Evolutionary conservation across 2,329 filamentous ascomycete genomes (phyloP).

Genomic region (Phaeosphaeria sp.): DNA sequence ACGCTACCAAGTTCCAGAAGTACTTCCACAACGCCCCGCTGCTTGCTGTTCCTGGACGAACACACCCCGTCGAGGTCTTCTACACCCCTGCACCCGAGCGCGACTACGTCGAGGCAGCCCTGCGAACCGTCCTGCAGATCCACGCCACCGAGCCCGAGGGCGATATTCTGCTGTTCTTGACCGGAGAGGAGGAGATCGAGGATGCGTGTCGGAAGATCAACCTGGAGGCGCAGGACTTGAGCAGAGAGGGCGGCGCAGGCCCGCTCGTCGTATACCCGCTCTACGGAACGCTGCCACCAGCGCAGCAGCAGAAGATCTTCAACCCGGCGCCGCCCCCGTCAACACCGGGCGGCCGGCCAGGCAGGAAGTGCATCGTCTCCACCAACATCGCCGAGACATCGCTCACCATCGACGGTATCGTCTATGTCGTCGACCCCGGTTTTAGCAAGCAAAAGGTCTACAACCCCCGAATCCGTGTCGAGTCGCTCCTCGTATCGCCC

Average conservation of each 20-base stretch:
- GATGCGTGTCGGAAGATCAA: slow-evolving; percentile 92
- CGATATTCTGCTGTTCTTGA: slow-evolving; percentile 92
- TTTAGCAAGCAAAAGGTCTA: slow-evolving; percentile 99
- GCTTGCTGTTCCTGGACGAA: slow-evolving; percentile 91
- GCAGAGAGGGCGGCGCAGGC: slow-evolving; percentile 87
- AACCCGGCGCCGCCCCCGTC: slow-evolving; percentile 80
- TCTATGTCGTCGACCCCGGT: slow-evolving; percentile 98
- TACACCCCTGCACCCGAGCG: slow-evolving; percentile 96
- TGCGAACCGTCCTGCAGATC: slow-evolving; percentile 95
- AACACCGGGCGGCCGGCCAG: slow-evolving; percentile 78
- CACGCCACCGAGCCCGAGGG: slow-evolving; percentile 92
- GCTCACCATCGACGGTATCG: slow-evolving; percentile 97
- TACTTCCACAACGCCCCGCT: slow-evolving; percentile 97
- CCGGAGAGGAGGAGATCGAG: slow-evolving; percentile 98
- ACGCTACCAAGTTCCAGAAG: slow-evolving; percentile 96
- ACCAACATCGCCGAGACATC: slow-evolving; percentile 99
- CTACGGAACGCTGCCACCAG: slow-evolving; percentile 90
- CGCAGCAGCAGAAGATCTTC: slow-evolving; percentile 95
- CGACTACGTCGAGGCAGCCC: slow-evolving; percentile 94
- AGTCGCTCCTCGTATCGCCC: slow-evolving; percentile 95
- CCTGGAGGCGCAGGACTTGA: slow-evolving; percentile 89
- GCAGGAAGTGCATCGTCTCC: slow-evolving; percentile 91
- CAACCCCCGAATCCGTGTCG: slow-evolving; percentile 94
- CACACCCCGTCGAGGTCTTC: slow-evolving; percentile 96
- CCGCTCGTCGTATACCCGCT: slow-evolving; percentile 90